phyloP scores from a whole-genome alignment of 257 asterid species.

The Ballota nigra region DNA sequence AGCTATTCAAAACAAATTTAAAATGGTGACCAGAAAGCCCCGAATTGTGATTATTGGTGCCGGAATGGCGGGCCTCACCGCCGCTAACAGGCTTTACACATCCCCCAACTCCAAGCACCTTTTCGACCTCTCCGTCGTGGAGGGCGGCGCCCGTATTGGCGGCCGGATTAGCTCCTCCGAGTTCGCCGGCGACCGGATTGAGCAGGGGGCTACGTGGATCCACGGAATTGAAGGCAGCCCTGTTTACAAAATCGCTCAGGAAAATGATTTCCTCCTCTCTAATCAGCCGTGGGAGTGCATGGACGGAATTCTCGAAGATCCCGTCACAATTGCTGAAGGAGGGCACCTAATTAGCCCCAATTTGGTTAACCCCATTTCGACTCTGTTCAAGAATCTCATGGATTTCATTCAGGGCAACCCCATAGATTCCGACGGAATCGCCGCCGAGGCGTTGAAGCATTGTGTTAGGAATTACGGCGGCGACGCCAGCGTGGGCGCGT shows the following conservation, averaged over 20 bases:
- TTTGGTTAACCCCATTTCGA: slow-evolving; percentile 55
- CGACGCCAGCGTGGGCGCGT: slow-evolving; percentile 45
- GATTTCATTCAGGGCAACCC: slow-evolving; percentile 57
- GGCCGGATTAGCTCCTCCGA: slow-evolving; percentile 74
- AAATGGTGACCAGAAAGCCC: slow-evolving; percentile 44
- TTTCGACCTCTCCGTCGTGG: slow-evolving; percentile 64
- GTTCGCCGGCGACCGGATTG: slow-evolving; percentile 76
- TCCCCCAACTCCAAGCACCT: slow-evolving; percentile 28
- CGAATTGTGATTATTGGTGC: slow-evolving; percentile 80
- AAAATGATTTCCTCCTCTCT: slow-evolving; percentile 38
- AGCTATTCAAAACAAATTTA: background rate
- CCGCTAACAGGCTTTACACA: slow-evolving; percentile 73
- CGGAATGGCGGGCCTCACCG: slow-evolving; percentile 89
- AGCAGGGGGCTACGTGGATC: slow-evolving; percentile 95
- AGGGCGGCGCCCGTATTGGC: slow-evolving; percentile 76
- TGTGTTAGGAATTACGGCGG: background rate
- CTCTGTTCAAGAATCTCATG: slow-evolving; percentile 57
- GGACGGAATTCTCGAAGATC: slow-evolving; percentile 50
- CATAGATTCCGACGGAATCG: slow-evolving; percentile 17
- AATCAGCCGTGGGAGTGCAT: slow-evolving; percentile 84
- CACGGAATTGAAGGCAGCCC: slow-evolving; percentile 89
- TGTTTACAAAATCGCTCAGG: slow-evolving; percentile 57
- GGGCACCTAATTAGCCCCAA: slow-evolving; percentile 46
- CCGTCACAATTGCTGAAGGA: slow-evolving; percentile 66
- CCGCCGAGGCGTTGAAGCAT: background rate